These are phyloP conservation scores for Starmera quercuum DNA, from an alignment of 805 yeast genomes.

Conservation along the genomic window DNA sequence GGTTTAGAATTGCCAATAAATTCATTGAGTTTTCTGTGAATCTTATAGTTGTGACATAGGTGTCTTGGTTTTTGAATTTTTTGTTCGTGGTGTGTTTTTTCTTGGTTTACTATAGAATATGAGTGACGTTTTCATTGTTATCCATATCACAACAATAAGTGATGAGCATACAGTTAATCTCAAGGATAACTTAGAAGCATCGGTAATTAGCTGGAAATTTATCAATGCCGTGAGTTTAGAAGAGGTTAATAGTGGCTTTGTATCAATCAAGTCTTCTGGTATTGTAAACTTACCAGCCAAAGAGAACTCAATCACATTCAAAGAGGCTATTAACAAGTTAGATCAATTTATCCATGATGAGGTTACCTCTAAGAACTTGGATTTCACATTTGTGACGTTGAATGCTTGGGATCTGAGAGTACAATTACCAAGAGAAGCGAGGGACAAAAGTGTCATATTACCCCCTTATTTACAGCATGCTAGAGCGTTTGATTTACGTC, in stretches of 20 bases:
- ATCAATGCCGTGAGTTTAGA: conserved; percentile 46
- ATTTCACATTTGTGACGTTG: conserved; percentile 60
- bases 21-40: no score
- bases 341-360: conserved; percentile 41
- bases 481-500: conserved; percentile 63
- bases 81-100: no score
- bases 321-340: conserved; percentile 52
- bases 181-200: conserved; percentile 59
- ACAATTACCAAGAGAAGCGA: conserved; percentile 71
- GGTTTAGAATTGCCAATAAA: no score
- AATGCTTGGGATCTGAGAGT: conserved; percentile 70
- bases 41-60: no score
- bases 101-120: no score
- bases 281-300: conserved; percentile 60
- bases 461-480: conserved; percentile 76
- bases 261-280: conserved; percentile 54
- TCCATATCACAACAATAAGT: conserved; percentile 57
- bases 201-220: conserved; percentile 61
- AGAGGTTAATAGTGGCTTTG: conserved; percentile 33
- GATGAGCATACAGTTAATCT: conserved; percentile 55
- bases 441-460: conserved; percentile 62
- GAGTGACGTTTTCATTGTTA: conserved; percentile 54
- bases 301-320: conserved; percentile 47
- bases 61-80: no score
- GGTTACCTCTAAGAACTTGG: conserved; percentile 32